Base-by-base conservation (phyloP, 768 basidiomycete genomes). In the Exsudoporus frostii region DNA sequence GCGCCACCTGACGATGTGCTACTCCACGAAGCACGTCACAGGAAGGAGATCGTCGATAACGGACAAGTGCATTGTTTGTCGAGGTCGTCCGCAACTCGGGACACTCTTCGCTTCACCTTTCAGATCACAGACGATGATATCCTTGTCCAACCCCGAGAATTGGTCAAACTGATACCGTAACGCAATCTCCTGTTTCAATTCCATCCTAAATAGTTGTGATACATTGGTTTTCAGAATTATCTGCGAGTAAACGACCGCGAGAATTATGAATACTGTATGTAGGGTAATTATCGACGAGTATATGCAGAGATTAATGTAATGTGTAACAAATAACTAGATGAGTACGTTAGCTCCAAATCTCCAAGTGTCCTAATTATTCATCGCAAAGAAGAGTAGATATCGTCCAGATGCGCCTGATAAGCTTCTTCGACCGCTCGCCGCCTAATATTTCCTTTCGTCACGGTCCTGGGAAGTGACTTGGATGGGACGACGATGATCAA, bases 391-490 rank as follows among this genome's bases (percentile, higher is more conserved):
- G 68, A 67, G 59, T 83, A 89, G 34, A 88, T 77, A 33, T 65
- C 64, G 68, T 90, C 86, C 22, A 91, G 76, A 50, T 79, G 72
- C 24, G 64, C 58, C 61, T 76, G 75, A 73, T 80, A 88, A 24
- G 73, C 60, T 57, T 86, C 85, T 70, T 91, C 89, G 20, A 90
- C 86, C 13, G 86, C 88, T 58, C 77, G 80, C 41, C 89, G 80
- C 45, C 89, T 83, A 57, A 91, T 85, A 63, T 90, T 91, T 27
- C 89, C 88, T 72, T 91, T 91, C 13, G 89, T 89, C 19, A 82
- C 83, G 0, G 89, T 91, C 57, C 89, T 76, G 36, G 89, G 89
- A 39, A 91, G 78, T 2, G 85, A 80, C n/a, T 79, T 77, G 39
- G 74, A 72, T 25, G 81, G 75, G 17, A 89, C 88, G 39, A 90